phyloP scores from a whole-genome alignment of 208 protist species.

The Lotmaria passim region DNA sequence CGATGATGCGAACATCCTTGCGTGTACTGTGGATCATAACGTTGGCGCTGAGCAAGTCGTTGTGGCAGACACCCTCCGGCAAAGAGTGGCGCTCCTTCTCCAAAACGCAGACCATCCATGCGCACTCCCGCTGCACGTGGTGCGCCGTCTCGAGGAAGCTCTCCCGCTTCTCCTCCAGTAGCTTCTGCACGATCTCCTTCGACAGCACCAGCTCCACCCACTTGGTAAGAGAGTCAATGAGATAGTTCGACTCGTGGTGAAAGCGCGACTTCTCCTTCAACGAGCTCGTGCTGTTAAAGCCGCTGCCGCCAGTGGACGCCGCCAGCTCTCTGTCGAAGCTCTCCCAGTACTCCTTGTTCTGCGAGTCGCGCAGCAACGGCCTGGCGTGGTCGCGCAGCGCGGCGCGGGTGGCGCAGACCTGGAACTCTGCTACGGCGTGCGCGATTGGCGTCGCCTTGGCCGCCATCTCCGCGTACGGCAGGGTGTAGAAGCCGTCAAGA shows the following conservation, averaged over 20 bases:
- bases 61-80: constrained; percentile 86
- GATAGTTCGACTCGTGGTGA: constrained; percentile 80
- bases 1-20: constrained; percentile 84
- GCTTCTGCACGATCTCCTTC: constrained; percentile 57
- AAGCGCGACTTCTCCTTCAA: constrained; percentile 48
- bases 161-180: constrained; percentile 55
- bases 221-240: constrained; percentile 66
- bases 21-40: constrained; percentile 74
- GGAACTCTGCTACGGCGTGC: constrained; percentile 63
- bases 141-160: constrained; percentile 41
- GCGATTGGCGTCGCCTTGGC: constrained; percentile 59
- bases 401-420: constrained; percentile 76
- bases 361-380: constrained; percentile 47
- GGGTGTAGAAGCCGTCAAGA: constrained; percentile 58
- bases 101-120: constrained; percentile 52
- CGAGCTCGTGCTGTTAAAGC: background rate
- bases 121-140: constrained; percentile 50
- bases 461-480: constrained; percentile 77
- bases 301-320: background rate
- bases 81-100: constrained; percentile 33
- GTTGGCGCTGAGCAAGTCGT: constrained; percentile 93
- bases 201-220: constrained; percentile 72
- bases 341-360: constrained; percentile 36
- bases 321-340: constrained; percentile 24
- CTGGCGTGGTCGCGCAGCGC: constrained; percentile 50